Percentiles rank a stretch among this genome's conserved stretches.
phyloP scores from a whole-genome alignment of 2,329 filamentous ascomycete genomes.

The Blastomyces percursus region DNA sequence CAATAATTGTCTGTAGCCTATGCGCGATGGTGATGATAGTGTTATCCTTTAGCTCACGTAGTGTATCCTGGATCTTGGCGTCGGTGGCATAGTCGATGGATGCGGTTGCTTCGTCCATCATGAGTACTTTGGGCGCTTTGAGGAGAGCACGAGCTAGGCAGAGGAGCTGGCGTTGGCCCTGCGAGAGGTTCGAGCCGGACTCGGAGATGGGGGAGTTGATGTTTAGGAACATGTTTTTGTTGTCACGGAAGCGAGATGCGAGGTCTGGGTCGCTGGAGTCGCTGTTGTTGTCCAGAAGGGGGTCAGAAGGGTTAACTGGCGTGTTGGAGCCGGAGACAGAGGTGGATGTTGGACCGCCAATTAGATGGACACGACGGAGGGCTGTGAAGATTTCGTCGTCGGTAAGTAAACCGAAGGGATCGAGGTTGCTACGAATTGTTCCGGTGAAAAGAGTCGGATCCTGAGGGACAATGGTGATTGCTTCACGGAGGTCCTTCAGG shows the following conservation, averaged over 20 bases:
- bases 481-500: constrained; percentile 81
- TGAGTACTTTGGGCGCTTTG: constrained; percentile 81
- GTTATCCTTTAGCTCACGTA: constrained; percentile 73
- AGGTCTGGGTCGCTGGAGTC: constrained; percentile 9
- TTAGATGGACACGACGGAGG: constrained; percentile 77
- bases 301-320: constrained; percentile 2
- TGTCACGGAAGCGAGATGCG: constrained; percentile 42
- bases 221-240: constrained; percentile 92
- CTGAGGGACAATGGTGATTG: constrained; percentile 95
- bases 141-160: constrained; percentile 88
- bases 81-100: constrained; percentile 97
- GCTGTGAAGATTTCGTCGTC: constrained; percentile 85
- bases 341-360: constrained; percentile 37
- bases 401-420: constrained; percentile 80
- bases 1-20: constrained; percentile 88
- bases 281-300: constrained; percentile 6
- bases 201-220: constrained; percentile 74
- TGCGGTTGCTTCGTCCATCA: constrained; percentile 98
- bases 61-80: constrained; percentile 89
- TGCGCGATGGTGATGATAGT: constrained; percentile 97
- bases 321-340: constrained; percentile 17
- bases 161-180: constrained; percentile 88
- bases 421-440: constrained; percentile 82
- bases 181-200: constrained; percentile 86
- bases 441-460: constrained; percentile 87